Percentiles rank a stretch among this genome's conserved stretches.
Evolutionary conservation across 202 grass and related monocot genomes (phyloP).

Genomic region (Saccharum hybrid): DNA sequence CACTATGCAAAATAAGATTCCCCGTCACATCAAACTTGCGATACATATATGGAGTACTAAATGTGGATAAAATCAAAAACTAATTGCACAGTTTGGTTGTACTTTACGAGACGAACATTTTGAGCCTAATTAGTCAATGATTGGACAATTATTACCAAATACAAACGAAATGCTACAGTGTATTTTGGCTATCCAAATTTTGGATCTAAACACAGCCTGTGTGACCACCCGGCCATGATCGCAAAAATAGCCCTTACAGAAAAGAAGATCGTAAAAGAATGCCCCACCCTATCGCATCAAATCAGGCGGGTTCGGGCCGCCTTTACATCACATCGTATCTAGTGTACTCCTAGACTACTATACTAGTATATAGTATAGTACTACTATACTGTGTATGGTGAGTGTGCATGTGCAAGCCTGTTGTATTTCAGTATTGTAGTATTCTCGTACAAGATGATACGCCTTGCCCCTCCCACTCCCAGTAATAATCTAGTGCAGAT

Average conservation of each 20-base stretch:
- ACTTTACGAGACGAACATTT: too few relatives aligned
- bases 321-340: slow-evolving; percentile 13
- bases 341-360: background rate
- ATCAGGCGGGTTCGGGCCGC: background rate
- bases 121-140: too few relatives aligned
- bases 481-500: background rate
- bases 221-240: background rate
- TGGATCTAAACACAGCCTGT: too few relatives aligned
- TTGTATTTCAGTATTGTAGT: background rate
- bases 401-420: background rate
- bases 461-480: background rate
- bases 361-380: background rate
- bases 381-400: background rate
- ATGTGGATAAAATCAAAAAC: too few relatives aligned
- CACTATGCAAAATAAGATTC: too few relatives aligned
- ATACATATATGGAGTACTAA: too few relatives aligned
- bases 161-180: too few relatives aligned
- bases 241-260: background rate
- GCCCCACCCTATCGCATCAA: slow-evolving; percentile 6
- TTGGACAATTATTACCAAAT: too few relatives aligned
- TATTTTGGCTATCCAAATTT: too few relatives aligned
- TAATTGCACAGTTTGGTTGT: too few relatives aligned
- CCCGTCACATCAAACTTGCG: too few relatives aligned
- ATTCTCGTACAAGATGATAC: background rate
- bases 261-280: background rate